Evolutionary conservation across 805 yeast species (phyloP).

Genomic region (Yamadazyma akitaensis): DNA sequence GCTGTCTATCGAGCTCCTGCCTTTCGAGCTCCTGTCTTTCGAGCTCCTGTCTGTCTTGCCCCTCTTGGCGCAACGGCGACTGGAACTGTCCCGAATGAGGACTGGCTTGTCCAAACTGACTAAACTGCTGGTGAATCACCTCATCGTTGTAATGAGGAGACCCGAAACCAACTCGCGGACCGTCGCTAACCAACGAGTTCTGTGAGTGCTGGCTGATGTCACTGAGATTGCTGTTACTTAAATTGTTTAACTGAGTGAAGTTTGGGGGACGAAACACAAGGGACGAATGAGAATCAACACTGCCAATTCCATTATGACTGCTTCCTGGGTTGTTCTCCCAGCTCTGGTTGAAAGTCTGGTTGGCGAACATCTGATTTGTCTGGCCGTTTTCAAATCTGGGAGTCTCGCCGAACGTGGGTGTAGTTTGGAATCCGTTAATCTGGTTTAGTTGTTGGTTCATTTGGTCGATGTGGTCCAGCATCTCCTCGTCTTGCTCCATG

Average conservation of each 20-base stretch:
- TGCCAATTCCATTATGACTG: slow-evolving; percentile 5
- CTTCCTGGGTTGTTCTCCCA: neutral
- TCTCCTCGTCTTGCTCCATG: slow-evolving; percentile 37
- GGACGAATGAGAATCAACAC: slow-evolving; percentile 31
- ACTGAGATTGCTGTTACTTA: slow-evolving; percentile 38
- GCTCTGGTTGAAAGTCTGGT: neutral
- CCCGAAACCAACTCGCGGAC: slow-evolving; percentile 5
- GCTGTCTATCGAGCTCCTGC: neutral
- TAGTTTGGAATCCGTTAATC: slow-evolving; percentile 5
- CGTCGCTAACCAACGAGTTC: slow-evolving; percentile 15
- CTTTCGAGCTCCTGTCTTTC: slow-evolving; percentile 3
- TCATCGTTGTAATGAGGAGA: slow-evolving; percentile 14
- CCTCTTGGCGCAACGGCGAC: neutral
- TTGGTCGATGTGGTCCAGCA: slow-evolving; percentile 1
- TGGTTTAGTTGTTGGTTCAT: neutral
- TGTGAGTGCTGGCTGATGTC: slow-evolving; percentile 27
- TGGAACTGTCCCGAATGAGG: neutral
- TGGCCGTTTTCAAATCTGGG: slow-evolving; percentile 23
- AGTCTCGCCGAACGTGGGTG: slow-evolving; percentile 16
- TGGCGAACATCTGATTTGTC: neutral
- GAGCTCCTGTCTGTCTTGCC: neutral
- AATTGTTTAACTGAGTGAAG: slow-evolving; percentile 39
- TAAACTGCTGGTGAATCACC: slow-evolving; percentile 15
- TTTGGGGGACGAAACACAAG: slow-evolving; percentile 34
- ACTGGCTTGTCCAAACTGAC: slow-evolving; percentile 12